Evolutionary conservation across 1,284 basidiomycete genomes (phyloP).

Genomic region (Grifola frondosa): DNA sequence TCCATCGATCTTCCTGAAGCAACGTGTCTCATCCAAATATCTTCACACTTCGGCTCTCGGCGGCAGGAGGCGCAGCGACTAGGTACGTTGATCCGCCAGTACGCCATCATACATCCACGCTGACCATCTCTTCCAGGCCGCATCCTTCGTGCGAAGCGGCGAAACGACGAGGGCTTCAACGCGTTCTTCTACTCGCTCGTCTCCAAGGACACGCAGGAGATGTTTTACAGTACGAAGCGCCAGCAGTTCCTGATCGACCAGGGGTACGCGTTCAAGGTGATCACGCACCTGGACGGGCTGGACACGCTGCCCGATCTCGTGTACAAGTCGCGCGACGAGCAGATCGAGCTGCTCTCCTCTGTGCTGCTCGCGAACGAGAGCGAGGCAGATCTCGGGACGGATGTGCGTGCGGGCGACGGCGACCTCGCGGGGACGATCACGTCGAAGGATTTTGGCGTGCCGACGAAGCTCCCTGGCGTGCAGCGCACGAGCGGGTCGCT

Average conservation of each 20-base stretch:
- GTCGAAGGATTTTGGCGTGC: constrained; percentile 69
- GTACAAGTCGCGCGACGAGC: constrained; percentile 88
- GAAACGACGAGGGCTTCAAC: constrained; percentile 99
- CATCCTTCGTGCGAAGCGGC: constrained; percentile 93
- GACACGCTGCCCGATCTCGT: constrained; percentile 87
- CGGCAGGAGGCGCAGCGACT: constrained; percentile 97
- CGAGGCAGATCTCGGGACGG: constrained; percentile 86
- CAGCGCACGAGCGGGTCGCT: constrained; percentile 86
- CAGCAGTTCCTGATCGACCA: constrained; percentile 99
- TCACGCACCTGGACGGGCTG: constrained; percentile 94
- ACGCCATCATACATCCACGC: background rate
- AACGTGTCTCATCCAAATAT: constrained; percentile 98
- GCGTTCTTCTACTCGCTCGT: constrained; percentile 99
- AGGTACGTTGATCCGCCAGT: constrained; percentile 46
- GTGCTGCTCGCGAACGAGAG: constrained; percentile 92
- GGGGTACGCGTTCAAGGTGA: constrained; percentile 99
- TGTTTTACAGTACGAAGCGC: constrained; percentile 99
- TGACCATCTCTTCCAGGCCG: constrained; percentile 54
- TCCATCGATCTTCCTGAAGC: constrained; percentile 99
- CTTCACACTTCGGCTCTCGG: constrained; percentile 98
- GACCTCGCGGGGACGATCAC: constrained; percentile 80
- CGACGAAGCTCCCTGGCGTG: constrained; percentile 62
- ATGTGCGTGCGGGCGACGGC: constrained; percentile 75
- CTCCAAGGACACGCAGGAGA: constrained; percentile 98
- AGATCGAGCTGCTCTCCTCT: constrained; percentile 92